These are phyloP conservation scores for Eutrema yunnanense DNA, from an alignment of 345 rosid species.

Conservation along the genomic window DNA sequence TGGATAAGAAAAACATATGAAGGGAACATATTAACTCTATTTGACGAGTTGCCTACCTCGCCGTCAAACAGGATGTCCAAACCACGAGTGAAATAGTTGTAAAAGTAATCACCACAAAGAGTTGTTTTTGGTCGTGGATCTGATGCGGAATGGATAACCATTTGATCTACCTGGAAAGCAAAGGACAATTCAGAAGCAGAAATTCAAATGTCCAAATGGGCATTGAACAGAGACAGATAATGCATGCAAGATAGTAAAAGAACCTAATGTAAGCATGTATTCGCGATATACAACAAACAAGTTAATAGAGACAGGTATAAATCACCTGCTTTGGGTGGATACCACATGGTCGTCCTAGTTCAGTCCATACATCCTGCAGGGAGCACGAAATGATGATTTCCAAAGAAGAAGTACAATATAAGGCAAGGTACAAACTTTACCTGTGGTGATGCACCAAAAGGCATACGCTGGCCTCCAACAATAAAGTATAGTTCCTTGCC, in stretches of 20 bases:
- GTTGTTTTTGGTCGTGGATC: conserved; percentile 84
- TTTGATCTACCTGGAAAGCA: conserved; percentile 76
- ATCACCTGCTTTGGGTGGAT: conserved; percentile 94
- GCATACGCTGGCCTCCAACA: conserved; percentile 82
- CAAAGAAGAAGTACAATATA: background rate
- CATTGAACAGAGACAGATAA: background rate
- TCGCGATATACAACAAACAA: background rate
- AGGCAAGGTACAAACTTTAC: conserved; percentile 33
- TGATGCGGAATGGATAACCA: conserved; percentile 93
- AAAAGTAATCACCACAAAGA: conserved; percentile 90
- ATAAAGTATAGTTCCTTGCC: conserved; percentile 78
- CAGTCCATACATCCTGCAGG: conserved; percentile 94
- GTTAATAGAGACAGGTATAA: background rate
- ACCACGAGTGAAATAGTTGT: conserved; percentile 93
- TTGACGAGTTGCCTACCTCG: conserved; percentile 44
- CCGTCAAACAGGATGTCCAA: conserved; percentile 96
- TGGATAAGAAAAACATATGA: conserved; percentile 1
- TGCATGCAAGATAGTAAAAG: background rate
- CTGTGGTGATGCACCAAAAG: conserved; percentile 98
- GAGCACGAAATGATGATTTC: conserved; percentile 1
- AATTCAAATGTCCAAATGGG: background rate
- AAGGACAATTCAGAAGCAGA: conserved; percentile 14
- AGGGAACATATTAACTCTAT: conserved; percentile 2
- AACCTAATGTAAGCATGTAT: conserved; percentile 8
- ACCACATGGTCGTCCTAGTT: conserved; percentile 96